Evolutionary conservation across 352 stramenopile species (phyloP).

Genomic region (Phytophthora aleatoria): DNA sequence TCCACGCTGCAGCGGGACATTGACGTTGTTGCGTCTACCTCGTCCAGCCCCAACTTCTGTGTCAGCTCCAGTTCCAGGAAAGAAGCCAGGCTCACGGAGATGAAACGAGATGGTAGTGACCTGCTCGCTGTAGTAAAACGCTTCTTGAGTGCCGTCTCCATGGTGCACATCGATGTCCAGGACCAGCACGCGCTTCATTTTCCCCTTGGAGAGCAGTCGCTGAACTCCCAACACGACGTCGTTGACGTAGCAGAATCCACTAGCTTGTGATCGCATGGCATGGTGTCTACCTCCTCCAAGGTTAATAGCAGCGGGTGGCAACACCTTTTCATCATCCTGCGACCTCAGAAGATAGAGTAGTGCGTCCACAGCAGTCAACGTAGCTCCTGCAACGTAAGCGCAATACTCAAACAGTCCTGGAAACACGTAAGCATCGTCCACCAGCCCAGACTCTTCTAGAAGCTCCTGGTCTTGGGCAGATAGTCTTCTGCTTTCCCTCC

Average conservation of each 20-base stretch:
- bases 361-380: slow-evolving; percentile 59
- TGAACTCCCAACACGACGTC: slow-evolving; percentile 98
- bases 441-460: slow-evolving; percentile 48
- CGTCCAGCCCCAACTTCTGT: slow-evolving; percentile 32
- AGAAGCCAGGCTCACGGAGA: slow-evolving; percentile 50
- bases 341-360: slow-evolving; percentile 40
- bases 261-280: slow-evolving; percentile 76
- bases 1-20: slow-evolving; percentile 62
- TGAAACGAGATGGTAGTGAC: slow-evolving; percentile 67
- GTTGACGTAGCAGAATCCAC: slow-evolving; percentile 96
- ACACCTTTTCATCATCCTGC: neutral
- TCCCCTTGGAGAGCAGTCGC: slow-evolving; percentile 94
- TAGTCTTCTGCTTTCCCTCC: neutral
- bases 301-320: slow-evolving; percentile 91
- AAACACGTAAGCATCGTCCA: slow-evolving; percentile 68
- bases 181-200: slow-evolving; percentile 39
- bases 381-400: slow-evolving; percentile 53
- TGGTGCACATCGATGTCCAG: slow-evolving; percentile 73
- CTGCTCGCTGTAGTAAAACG: slow-evolving; percentile 56
- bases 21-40: slow-evolving; percentile 59
- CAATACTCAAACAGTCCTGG: slow-evolving; percentile 66
- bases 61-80: slow-evolving; percentile 45
- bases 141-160: slow-evolving; percentile 60
- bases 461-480: neutral
- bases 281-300: slow-evolving; percentile 97